phyloP scores from a whole-genome alignment of 768 basidiomycete genomes.

The Leccinum rimulosum region DNA sequence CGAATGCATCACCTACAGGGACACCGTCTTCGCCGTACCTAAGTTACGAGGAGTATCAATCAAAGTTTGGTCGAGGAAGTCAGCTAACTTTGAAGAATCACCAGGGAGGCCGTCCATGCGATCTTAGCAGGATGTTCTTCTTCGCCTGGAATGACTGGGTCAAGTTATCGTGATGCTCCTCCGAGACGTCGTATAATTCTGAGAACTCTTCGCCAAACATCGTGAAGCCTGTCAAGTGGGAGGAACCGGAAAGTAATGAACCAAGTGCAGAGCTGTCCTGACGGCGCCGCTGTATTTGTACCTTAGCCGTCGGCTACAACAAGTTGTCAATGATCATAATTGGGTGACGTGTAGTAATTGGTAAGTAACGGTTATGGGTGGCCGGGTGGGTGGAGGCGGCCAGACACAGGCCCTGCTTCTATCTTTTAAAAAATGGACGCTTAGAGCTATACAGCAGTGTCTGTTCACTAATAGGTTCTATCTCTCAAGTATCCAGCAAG shows the following conservation, averaged over 20 bases:
- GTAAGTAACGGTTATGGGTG: neutral
- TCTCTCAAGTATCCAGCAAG: constrained; percentile 31
- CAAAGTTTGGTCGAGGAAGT: constrained; percentile 12
- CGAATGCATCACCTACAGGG: constrained; percentile 71
- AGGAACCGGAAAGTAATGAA: neutral
- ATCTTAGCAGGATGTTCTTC: constrained; percentile 77
- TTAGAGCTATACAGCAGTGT: neutral
- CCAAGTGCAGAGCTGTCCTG: neutral
- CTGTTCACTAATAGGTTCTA: neutral
- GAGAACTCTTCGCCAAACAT: constrained; percentile 30
- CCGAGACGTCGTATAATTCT: constrained; percentile 17
- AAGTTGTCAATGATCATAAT: constrained; percentile 3
- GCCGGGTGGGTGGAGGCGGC: constrained; percentile 4
- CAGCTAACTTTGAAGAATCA: constrained; percentile 29
- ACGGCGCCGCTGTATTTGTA: constrained; percentile 25
- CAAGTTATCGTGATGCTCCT: constrained; percentile 16
- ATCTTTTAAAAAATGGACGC: neutral
- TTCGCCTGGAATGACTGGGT: constrained; percentile 33
- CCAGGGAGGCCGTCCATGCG: constrained; percentile 87
- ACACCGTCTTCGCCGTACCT: constrained; percentile 82
- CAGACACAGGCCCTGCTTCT: neutral
- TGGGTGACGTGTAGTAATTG: neutral
- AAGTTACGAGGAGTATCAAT: constrained; percentile 7
- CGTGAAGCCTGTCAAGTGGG: constrained; percentile 1
- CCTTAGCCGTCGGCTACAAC: constrained; percentile 28